Conservation (phyloP, 352 stramenopile species). For the Pythium plurisporium region DNA sequence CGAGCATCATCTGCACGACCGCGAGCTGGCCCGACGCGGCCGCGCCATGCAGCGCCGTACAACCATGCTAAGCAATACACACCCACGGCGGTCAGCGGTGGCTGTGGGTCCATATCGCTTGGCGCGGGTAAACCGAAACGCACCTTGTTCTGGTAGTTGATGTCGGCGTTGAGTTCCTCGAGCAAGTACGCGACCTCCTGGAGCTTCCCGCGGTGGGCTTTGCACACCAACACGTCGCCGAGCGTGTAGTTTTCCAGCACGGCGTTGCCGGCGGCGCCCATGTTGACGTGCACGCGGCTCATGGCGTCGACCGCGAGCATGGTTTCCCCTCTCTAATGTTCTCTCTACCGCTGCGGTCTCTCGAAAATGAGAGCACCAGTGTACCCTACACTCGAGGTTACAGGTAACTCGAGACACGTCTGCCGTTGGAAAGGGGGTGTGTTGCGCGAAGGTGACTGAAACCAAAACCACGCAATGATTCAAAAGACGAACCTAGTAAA, state of each 20-base stretch:
- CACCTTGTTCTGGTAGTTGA: conserved; percentile 87
- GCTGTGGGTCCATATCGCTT: neutral
- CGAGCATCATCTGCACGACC: conserved; percentile 76
- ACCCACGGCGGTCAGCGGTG: neutral
- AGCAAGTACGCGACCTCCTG: conserved; percentile 74
- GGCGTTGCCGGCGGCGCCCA: conserved; percentile 39
- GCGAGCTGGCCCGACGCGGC: conserved; percentile 76
- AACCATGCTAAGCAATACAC: conserved; percentile 54
- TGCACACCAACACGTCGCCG: conserved; percentile 84
- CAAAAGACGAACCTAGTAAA: neutral
- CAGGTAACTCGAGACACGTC: too few relatives aligned
- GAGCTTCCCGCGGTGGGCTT: conserved; percentile 80
- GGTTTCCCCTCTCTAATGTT: neutral
- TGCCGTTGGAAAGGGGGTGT: conserved; percentile 1
- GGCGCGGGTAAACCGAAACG: neutral
- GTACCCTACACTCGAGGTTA: too few relatives aligned
- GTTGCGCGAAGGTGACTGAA: conserved; percentile 23
- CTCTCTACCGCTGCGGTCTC: conserved; percentile 7
- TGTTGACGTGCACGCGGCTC: conserved; percentile 65
- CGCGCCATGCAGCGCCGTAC: conserved; percentile 70
- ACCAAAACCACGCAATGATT: conserved; percentile 10
- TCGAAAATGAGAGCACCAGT: too few relatives aligned
- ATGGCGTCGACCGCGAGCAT: conserved; percentile 30
- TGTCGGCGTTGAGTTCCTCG: conserved; percentile 66
- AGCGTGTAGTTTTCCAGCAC: conserved; percentile 75